Percentiles rank a stretch among this genome's conserved stretches.
phyloP scores from a whole-genome alignment of 176 grass and related monocot species.

The Puya raimondii region DNA sequence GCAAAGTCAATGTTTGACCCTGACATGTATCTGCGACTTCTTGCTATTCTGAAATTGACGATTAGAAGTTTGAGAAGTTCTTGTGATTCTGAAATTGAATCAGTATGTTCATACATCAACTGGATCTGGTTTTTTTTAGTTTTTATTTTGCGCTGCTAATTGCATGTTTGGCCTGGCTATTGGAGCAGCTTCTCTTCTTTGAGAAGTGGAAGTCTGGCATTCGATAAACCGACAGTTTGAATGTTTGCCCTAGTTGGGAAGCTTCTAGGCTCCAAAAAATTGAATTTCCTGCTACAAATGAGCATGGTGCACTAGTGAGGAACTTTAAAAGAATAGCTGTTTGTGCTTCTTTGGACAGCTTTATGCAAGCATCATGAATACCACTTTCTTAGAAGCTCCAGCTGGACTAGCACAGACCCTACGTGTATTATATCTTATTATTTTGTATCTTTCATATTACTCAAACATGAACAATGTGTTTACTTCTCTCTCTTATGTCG shows the following conservation, averaged over 20 bases:
- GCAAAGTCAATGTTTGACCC: constrained; percentile 64
- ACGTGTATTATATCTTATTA: background rate
- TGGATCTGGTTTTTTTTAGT: constrained; percentile 2
- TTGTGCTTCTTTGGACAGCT: too few relatives aligned
- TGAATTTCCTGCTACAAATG: background rate
- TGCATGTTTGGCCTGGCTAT: too few relatives aligned
- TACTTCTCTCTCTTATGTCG: background rate
- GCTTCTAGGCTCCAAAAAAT: background rate
- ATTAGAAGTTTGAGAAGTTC: constrained; percentile 67
- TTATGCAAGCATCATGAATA: too few relatives aligned
- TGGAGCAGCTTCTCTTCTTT: too few relatives aligned
- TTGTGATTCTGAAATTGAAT: constrained; percentile 70
- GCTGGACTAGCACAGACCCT: too few relatives aligned
- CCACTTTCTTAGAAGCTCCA: too few relatives aligned
- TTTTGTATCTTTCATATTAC: background rate
- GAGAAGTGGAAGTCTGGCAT: too few relatives aligned
- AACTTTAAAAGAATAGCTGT: too few relatives aligned
- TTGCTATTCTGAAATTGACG: constrained; percentile 65
- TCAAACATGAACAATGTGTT: background rate
- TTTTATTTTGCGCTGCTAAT: constrained; percentile 11
- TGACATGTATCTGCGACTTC: constrained; percentile 92
- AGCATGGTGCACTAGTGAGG: too few relatives aligned
- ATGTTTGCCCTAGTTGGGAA: too few relatives aligned
- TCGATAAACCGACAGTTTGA: too few relatives aligned
- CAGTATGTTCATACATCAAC: constrained; percentile 36